Evolutionary conservation across 2,329 filamentous ascomycete genomes (phyloP).

Genomic region (Microdochium nivale): DNA sequence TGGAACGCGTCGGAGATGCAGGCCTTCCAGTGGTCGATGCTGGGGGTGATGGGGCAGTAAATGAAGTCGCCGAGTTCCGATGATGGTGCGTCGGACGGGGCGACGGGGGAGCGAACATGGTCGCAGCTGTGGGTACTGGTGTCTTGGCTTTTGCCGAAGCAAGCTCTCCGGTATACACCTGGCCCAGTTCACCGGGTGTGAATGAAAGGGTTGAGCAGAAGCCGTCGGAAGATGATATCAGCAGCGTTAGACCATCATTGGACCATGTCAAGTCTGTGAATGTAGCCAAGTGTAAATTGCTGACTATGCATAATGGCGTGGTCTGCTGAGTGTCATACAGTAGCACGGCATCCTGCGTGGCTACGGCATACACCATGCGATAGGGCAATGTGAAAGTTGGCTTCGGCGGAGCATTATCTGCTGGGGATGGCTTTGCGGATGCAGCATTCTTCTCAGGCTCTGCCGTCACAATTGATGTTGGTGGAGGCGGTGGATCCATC

Average conservation of each 20-base stretch:
- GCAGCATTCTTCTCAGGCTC: constrained; percentile 39
- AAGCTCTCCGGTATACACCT: constrained; percentile 63
- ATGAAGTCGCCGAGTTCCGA: constrained; percentile 48
- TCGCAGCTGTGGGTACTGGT: constrained; percentile 62
- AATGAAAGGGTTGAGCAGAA: constrained; percentile 94
- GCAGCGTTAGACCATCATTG: constrained; percentile 64
- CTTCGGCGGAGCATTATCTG: constrained; percentile 43
- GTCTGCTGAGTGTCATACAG: constrained; percentile 97
- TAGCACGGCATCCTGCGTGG: constrained; percentile 89
- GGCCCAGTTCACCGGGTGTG: constrained; percentile 71
- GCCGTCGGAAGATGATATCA: constrained; percentile 97
- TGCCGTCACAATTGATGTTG: constrained; percentile 39
- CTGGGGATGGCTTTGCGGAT: constrained; percentile 38
- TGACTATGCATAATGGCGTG: constrained; percentile 87
- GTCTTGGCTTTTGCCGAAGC: constrained; percentile 50
- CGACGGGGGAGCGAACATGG: constrained; percentile 52
- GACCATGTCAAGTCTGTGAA: constrained; percentile 96
- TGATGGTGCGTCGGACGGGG: constrained; percentile 49
- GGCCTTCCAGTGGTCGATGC: constrained; percentile 54
- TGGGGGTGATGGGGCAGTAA: constrained; percentile 50
- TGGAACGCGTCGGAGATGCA: constrained; percentile 74
- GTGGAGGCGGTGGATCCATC: constrained; percentile 76
- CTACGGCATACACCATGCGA: constrained; percentile 91
- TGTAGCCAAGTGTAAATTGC: constrained; percentile 93
- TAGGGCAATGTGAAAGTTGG: constrained; percentile 81